phyloP scores from a whole-genome alignment of 768 basidiomycete genomes.

The Xanthoconium stramineum region DNA sequence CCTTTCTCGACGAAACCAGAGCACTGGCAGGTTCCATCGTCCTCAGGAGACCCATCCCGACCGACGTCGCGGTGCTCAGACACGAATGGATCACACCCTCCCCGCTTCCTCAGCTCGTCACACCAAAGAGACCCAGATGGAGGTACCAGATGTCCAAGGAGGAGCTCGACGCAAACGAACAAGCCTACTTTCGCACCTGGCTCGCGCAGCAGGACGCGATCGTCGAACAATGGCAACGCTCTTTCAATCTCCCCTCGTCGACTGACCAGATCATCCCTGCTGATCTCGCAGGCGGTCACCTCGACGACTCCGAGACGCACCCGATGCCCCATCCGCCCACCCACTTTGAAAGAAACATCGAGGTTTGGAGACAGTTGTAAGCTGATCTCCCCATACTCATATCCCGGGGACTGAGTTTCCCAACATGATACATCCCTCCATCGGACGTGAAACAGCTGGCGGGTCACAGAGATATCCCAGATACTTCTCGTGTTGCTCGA shows the following conservation, averaged over 20 bases:
- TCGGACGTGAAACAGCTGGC: constrained; percentile 59
- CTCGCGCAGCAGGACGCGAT: constrained; percentile 57
- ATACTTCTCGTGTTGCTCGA: constrained; percentile 87
- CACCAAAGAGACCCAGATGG: constrained; percentile 82
- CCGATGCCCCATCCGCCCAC: constrained; percentile 63
- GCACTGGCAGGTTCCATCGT: constrained; percentile 49
- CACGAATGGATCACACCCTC: constrained; percentile 7
- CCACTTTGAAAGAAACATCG: constrained; percentile 85
- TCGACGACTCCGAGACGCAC: constrained; percentile 15
- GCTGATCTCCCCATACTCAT: constrained; percentile 27
- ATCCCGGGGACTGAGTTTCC: not conserved
- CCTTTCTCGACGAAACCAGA: constrained; percentile 61
- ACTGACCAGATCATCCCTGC: constrained; percentile 4
- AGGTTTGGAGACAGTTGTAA: constrained; percentile 93
- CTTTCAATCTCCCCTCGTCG: constrained; percentile 4
- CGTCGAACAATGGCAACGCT: constrained; percentile 50
- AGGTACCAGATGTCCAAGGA: constrained; percentile 80
- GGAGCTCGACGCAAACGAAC: constrained; percentile 89
- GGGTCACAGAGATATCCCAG: constrained; percentile 87
- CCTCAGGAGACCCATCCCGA: constrained; percentile 55
- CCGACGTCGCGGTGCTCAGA: constrained; percentile 36
- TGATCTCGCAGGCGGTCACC: not conserved
- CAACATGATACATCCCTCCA: not conserved
- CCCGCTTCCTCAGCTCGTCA: constrained; percentile 3
- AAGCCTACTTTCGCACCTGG: constrained; percentile 81